Percentiles rank a stretch among this genome's conserved stretches.
phyloP scores from a whole-genome alignment of 768 basidiomycete genomes.

The Agrocybe chaxingu region DNA sequence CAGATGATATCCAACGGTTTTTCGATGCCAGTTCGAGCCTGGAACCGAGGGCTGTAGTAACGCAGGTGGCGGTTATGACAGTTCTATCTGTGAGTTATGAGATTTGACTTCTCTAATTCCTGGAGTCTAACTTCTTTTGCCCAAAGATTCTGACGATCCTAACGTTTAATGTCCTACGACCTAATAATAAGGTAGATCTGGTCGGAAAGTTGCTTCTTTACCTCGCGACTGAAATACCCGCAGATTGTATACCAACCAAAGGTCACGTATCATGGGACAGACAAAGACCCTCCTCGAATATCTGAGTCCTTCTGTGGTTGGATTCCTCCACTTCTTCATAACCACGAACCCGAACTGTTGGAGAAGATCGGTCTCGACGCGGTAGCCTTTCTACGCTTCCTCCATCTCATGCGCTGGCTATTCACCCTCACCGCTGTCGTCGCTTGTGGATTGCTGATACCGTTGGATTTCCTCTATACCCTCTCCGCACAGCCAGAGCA shows the following conservation, averaged over 20 bases:
- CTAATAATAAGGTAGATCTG: slow-evolving; percentile 61
- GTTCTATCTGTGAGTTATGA: slow-evolving; percentile 45
- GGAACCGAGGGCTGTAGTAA: slow-evolving; percentile 58
- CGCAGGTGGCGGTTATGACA: slow-evolving; percentile 57
- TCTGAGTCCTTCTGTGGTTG: slow-evolving; percentile 74
- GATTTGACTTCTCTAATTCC: slow-evolving; percentile 13
- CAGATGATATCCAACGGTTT: slow-evolving; percentile 17
- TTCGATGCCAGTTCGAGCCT: slow-evolving; percentile 37
- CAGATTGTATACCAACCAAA: slow-evolving; percentile 83
- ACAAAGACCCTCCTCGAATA: slow-evolving; percentile 68
- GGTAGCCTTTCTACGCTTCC: slow-evolving; percentile 78
- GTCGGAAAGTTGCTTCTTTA: slow-evolving; percentile 38
- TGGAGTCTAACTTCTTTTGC: slow-evolving; percentile 43
- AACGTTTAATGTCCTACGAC: slow-evolving; percentile 68
- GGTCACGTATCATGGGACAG: slow-evolving; percentile 71
- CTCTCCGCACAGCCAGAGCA: slow-evolving; percentile 30
- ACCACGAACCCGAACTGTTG: slow-evolving; percentile 71
- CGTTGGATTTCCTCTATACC: slow-evolving; percentile 72
- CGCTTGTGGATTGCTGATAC: slow-evolving; percentile 64
- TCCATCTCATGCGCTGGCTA: slow-evolving; percentile 65
- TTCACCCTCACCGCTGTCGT: slow-evolving; percentile 53
- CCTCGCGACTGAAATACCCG: slow-evolving; percentile 34
- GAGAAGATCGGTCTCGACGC: slow-evolving; percentile 80
- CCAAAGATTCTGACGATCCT: slow-evolving; percentile 56
- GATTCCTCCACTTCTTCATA: slow-evolving; percentile 70